Base-by-base conservation (phyloP, 164 flowering plant genomes). In the Magnolia kwangsiensis region DNA sequence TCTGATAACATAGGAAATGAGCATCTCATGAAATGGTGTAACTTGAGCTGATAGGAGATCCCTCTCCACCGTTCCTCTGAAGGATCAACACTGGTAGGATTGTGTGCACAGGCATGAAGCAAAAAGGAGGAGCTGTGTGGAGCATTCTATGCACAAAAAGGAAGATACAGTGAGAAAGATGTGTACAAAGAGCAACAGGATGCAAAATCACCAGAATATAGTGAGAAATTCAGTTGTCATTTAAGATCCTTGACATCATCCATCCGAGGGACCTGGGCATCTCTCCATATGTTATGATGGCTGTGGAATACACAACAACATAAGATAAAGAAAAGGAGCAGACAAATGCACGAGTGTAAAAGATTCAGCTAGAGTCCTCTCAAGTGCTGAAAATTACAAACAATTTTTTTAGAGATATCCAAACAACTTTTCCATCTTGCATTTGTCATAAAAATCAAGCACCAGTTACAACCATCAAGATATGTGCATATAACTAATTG, bases 61-160 rank as follows among this genome's bases (percentile, higher is more conserved):
- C 92, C 96, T 76, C 80, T 89, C 99, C 99, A 96, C 72, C 94
- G 97, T 78, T 91, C 95, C 79, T 88, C 96, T 59, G 98, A 66
- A 74, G 99, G 99, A 85, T 96, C 99, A 50, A 96, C 99, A 75
- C 99, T 98, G 77, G 99, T 96, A 74, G 99, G 99, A 84, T 96
- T 96, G 78, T 96, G 99, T 79, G 99, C 99, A 86, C 98, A 96
- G 8, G 99, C 99, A 83, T 96, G 99, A 72, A 96, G 94, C 78
- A 96, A 85, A 83, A 95, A 91, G 86, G 99, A 92, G 1, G 99
- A 92, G 1, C 99, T 97, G 81, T 84, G 87, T 75, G 99, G 99
- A 75, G 99, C 98, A 90, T 91, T 91, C 99, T 95, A 74, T 55
- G 67, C n/a, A 72, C 5, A 79, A 72, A 23, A 74, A 20, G 68